phyloP scores from a whole-genome alignment of 1,284 basidiomycete species.

The Ustilago trichophora region DNA sequence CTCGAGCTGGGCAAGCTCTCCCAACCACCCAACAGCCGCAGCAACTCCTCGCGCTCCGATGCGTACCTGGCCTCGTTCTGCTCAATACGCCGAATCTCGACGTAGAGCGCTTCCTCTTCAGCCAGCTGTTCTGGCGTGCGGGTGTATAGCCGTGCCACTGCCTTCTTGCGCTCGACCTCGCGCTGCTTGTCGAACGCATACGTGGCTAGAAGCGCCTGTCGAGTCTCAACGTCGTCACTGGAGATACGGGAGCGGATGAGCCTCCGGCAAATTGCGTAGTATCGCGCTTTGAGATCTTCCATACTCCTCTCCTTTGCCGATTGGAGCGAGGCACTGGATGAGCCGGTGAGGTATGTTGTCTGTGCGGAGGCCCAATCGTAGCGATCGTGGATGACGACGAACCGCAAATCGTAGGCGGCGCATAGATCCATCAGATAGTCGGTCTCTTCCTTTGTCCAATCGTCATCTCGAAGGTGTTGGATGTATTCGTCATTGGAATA shows the following conservation, averaged over 20 bases:
- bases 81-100: constrained; percentile 92
- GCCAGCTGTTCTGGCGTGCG: constrained; percentile 87
- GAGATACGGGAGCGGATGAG: constrained; percentile 77
- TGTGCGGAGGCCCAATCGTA: constrained; percentile 73
- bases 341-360: constrained; percentile 8
- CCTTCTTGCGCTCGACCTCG: constrained; percentile 87
- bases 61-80: constrained; percentile 90
- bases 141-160: constrained; percentile 83
- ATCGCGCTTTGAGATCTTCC: constrained; percentile 92
- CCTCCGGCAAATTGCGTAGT: constrained; percentile 89
- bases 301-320: constrained; percentile 40
- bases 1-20: constrained; percentile 60
- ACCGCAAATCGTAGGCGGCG: constrained; percentile 84
- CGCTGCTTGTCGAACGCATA: constrained; percentile 74
- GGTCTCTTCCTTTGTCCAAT: constrained; percentile 94
- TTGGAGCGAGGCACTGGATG: not conserved
- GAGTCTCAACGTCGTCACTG: constrained; percentile 56
- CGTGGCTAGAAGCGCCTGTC: constrained; percentile 59
- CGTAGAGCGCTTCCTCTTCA: constrained; percentile 94
- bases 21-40: constrained; percentile 75
- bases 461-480: constrained; percentile 79
- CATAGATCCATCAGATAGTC: constrained; percentile 88
- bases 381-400: constrained; percentile 88
- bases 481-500: constrained; percentile 94
- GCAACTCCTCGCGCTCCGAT: constrained; percentile 86